A percentile compares a stretch with the other conserved stretches of the same genome.
Conservation (phyloP, 805 yeast species). For the Candida manassasensis region DNA sequence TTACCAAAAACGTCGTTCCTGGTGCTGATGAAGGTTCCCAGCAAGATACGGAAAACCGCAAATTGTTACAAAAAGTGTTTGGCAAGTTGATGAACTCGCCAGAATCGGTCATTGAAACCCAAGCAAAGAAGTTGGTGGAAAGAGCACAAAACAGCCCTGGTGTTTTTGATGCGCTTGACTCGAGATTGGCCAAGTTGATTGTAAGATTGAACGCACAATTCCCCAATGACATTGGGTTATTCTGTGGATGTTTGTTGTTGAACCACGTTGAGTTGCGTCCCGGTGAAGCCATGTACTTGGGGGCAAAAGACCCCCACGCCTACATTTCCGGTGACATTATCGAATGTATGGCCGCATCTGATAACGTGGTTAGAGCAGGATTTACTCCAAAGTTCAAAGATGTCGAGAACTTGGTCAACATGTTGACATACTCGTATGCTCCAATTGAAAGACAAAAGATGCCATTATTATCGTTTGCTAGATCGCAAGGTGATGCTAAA, state of each 20-base stretch:
- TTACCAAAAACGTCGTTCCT: constrained; percentile 44
- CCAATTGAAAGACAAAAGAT: constrained; percentile 92
- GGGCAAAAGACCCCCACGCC: constrained; percentile 98
- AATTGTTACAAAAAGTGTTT: constrained; percentile 69
- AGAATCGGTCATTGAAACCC: constrained; percentile 49
- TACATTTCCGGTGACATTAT: constrained; percentile 95
- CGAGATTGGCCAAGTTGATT: constrained; percentile 65
- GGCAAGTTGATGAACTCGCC: constrained; percentile 78
- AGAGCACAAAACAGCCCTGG: constrained; percentile 59
- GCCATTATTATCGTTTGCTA: constrained; percentile 55
- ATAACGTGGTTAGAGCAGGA: constrained; percentile 97
- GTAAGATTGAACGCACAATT: constrained; percentile 79
- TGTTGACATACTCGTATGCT: constrained; percentile 86
- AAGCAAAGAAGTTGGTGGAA: constrained; percentile 61
- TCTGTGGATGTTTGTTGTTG: constrained; percentile 90
- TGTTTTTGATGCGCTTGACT: constrained; percentile 44
- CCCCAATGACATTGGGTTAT: constrained; percentile 90
- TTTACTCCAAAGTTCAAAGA: constrained; percentile 99
- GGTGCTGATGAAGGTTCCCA: constrained; percentile 43
- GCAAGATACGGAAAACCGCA: constrained; percentile 56
- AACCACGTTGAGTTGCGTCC: constrained; percentile 78
- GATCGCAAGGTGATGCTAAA: constrained; percentile 60
- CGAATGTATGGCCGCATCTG: constrained; percentile 99
- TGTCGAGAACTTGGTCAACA: constrained; percentile 79
- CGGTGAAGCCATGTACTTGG: constrained; percentile 95